These are phyloP conservation scores for Colletotrichum sp. DNA, from an alignment of 2,329 filamentous ascomycete species.

Conservation along the genomic window DNA sequence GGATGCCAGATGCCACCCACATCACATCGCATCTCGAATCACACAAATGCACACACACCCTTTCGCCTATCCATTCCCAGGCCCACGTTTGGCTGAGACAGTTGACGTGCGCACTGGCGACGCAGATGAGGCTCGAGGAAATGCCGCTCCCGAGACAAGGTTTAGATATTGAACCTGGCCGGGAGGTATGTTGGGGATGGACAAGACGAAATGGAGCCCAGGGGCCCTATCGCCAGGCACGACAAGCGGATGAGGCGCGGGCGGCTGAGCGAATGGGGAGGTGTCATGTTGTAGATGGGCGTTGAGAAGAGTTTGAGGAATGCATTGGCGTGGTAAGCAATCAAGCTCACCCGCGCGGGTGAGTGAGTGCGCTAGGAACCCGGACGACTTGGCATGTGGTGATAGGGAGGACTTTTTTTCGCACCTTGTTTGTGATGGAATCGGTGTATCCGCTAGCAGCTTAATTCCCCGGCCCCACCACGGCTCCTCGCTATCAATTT, in stretches of 20 bases:
- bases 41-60: background rate
- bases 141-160: constrained; percentile 16
- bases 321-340: background rate
- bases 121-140: constrained; percentile 1
- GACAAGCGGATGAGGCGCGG: background rate
- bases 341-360: constrained; percentile 7
- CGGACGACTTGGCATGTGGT: background rate
- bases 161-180: background rate
- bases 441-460: background rate
- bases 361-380: background rate
- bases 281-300: background rate
- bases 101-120: constrained; percentile 1
- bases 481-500: background rate
- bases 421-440: too few species aligned
- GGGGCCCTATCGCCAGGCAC: background rate
- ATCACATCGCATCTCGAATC: background rate
- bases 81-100: constrained; percentile 10
- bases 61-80: background rate
- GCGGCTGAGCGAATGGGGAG: background rate
- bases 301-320: background rate
- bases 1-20: background rate
- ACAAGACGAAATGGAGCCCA: background rate
- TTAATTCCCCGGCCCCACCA: background rate
- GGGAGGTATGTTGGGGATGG: background rate
- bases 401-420: background rate